These are phyloP conservation scores for Chamaenerion angustifolium DNA, from an alignment of 345 rosid species.

Conservation along the genomic window DNA sequence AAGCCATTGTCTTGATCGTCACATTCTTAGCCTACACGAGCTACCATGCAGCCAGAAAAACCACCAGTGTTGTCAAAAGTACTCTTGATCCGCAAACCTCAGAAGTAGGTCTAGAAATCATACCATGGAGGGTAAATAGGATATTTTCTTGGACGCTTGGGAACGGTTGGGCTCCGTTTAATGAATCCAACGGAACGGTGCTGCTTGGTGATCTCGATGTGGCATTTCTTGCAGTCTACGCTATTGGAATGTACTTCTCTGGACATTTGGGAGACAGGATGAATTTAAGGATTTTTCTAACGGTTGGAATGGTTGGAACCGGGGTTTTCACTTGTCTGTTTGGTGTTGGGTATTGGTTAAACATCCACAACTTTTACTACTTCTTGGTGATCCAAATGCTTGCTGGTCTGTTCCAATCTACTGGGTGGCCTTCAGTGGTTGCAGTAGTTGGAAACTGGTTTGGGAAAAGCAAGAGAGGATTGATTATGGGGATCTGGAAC, in stretches of 20 bases:
- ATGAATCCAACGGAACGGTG: constrained; percentile 51
- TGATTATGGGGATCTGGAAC: constrained; percentile 96
- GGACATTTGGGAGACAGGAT: constrained; percentile 85
- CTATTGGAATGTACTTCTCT: constrained; percentile 71
- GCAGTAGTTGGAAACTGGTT: constrained; percentile 93
- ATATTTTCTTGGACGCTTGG: constrained; percentile 9
- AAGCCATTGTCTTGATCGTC: constrained; percentile 59
- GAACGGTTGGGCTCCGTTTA: constrained; percentile 89
- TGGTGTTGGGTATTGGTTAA: constrained; percentile 75
- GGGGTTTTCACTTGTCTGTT: constrained; percentile 66
- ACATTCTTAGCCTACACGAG: constrained; percentile 71
- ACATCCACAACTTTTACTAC: constrained; percentile 60
- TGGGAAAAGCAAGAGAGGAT: constrained; percentile 78
- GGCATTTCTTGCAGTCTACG: constrained; percentile 69
- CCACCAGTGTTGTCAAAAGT: constrained; percentile 80
- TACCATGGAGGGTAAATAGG: too few species aligned
- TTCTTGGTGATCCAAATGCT: constrained; percentile 52
- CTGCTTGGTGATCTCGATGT: constrained; percentile 76
- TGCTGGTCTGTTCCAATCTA: constrained; percentile 85
- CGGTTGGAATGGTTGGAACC: constrained; percentile 80
- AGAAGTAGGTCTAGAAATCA: constrained; percentile 2
- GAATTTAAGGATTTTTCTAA: constrained; percentile 63
- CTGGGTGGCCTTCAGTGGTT: constrained; percentile 94
- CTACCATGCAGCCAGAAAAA: constrained; percentile 73
- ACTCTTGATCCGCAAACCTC: constrained; percentile 57